These are phyloP conservation scores for Mycena pura DNA, from an alignment of 768 basidiomycete species.

Conservation along the genomic window DNA sequence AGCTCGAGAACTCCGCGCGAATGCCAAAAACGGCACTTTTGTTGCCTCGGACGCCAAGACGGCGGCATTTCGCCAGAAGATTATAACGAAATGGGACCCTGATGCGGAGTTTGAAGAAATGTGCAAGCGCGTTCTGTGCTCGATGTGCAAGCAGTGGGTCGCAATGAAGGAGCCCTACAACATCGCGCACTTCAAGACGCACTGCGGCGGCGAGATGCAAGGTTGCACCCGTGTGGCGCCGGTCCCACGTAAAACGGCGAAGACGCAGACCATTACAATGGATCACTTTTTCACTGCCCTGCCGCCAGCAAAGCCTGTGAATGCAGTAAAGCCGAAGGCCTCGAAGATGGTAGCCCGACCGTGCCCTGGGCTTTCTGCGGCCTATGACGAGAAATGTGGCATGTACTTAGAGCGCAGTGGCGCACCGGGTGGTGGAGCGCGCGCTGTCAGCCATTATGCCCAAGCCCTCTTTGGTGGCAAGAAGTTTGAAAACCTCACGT, in stretches of 20 bases:
- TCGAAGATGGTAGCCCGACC: background rate
- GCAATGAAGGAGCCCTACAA: slow-evolving; percentile 22
- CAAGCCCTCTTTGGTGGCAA: background rate
- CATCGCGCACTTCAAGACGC: slow-evolving; percentile 12
- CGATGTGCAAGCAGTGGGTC: slow-evolving; percentile 13
- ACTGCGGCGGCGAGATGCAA: too few relatives aligned
- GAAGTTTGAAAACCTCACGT: background rate
- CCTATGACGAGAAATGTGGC: background rate
- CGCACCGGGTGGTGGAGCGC: background rate
- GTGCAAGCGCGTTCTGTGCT: slow-evolving; percentile 11
- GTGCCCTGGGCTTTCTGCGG: background rate
- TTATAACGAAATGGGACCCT: background rate
- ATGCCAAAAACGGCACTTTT: background rate
- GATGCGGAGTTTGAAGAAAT: background rate
- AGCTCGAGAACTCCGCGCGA: background rate
- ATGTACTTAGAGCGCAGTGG: background rate
- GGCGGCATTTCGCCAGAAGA: background rate
- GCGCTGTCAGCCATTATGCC: background rate
- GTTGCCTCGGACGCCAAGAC: background rate
- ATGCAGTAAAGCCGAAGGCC: background rate
- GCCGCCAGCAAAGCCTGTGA: background rate
- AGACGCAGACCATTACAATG: background rate
- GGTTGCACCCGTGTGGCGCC: too few relatives aligned
- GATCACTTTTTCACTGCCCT: background rate
- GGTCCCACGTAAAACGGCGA: too few relatives aligned